Base-by-base conservation (phyloP, 176 grass and related monocot species). In the Bromus sterilis region DNA sequence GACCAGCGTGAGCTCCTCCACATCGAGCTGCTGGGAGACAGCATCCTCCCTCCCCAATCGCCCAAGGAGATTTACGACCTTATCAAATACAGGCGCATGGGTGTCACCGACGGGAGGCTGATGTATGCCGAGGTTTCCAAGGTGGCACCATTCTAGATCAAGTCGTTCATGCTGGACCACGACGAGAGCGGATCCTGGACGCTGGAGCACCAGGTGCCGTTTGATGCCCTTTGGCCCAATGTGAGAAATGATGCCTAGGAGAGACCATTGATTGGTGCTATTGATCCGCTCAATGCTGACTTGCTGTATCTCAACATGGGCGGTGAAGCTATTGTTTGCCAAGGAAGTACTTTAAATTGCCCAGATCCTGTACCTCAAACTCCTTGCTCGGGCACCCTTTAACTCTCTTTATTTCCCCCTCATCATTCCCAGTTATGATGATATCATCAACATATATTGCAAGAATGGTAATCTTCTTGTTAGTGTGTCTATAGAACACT, bases 41-140 rank as follows among this genome's bases (percentile, higher is more conserved):
- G 82, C 39, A 21, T 78, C 49, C 7, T 9, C 14, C 24, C 60
- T 32, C 60, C 16, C 60, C 14, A 63, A 16, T 63, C 60, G 0
- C 14, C 31, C 2, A 6, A 2, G 6, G 60, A 32, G 14, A 28
- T 63, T 30, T 18, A 2, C 60, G 29, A 63, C 14, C 60, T 63
- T 7, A 63, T 63, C 60, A 55, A 13, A 60, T 77, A 58, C 61
- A 74, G 73, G 20, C 73, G 73, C 26, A 25, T 77, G 11, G 46
- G 44, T 1, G 63, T 85, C 63, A 85, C 74, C 63, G 63, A 78
- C 5, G 74, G 83, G 36, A 70, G 64, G 62, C 48, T 84, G 82
- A 74, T 28, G 12, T 84, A 85, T 3, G 83, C 12, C 2, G 83
- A 85, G 75, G 75, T 85, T 31, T 49, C 83, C 15, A 13, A n/a